phyloP scores from a whole-genome alignment of 108 stramenopile genomes.

The Mediolabrus comicus region DNA sequence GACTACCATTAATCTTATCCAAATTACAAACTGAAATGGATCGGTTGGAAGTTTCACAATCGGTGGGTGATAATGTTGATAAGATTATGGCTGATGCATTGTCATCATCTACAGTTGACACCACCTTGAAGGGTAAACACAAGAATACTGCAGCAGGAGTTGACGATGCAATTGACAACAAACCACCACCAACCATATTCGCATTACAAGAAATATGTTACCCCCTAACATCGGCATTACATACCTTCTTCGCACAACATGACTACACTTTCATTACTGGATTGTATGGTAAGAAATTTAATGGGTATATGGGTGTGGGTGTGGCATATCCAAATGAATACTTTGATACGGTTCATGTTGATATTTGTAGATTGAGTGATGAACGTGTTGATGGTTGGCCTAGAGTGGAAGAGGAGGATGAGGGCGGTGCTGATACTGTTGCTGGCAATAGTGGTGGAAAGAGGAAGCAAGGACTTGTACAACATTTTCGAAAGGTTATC shows the following conservation, averaged over 20 bases:
- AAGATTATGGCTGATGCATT: background rate
- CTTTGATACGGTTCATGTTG: constrained; percentile 66
- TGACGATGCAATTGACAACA: constrained; percentile 4
- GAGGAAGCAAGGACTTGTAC: constrained; percentile 4
- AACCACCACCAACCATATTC: constrained; percentile 49
- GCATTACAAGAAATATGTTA: constrained; percentile 88
- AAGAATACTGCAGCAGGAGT: too few relatives aligned
- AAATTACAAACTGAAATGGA: constrained; percentile 78
- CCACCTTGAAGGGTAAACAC: too few relatives aligned
- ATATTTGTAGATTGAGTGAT: constrained; percentile 72
- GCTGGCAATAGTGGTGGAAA: background rate
- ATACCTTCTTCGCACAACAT: constrained; percentile 80
- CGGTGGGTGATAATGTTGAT: constrained; percentile 4
- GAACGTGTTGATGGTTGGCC: constrained; percentile 75
- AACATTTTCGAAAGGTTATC: constrained; percentile 3
- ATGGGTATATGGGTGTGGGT: constrained; percentile 86
- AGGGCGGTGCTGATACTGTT: constrained; percentile 3
- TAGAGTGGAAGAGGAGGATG: constrained; percentile 15
- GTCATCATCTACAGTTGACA: background rate
- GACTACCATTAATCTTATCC: constrained; percentile 60
- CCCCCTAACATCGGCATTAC: constrained; percentile 74
- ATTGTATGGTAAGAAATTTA: constrained; percentile 89
- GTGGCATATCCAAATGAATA: constrained; percentile 70
- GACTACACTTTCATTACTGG: constrained; percentile 90
- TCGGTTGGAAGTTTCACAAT: constrained; percentile 1